Evolutionary conservation across 805 yeast genomes (phyloP).

Genomic region (Teunomyces aglyptinius): DNA sequence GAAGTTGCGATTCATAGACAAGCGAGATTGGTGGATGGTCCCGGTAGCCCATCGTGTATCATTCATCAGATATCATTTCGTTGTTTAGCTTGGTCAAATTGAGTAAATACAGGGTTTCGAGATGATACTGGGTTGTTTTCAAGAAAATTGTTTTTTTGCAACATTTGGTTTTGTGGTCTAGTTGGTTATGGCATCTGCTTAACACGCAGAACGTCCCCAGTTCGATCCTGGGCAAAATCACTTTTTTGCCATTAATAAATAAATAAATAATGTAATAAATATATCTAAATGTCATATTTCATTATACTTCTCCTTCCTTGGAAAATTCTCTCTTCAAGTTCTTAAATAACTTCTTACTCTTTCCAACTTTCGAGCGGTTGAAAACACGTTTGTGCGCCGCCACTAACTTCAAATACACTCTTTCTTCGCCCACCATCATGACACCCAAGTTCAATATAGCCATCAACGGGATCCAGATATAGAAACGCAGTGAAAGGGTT

Average conservation of each 20-base stretch:
- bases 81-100: too few species aligned
- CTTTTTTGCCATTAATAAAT: neutral
- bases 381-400: slow-evolving; percentile 33
- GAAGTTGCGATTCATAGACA: neutral
- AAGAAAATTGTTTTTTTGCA: neutral
- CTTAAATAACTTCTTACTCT: slow-evolving; percentile 35
- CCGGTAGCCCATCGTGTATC: too few species aligned
- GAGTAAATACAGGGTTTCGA: too few species aligned
- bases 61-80: too few species aligned
- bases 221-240: slow-evolving; percentile 99
- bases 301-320: slow-evolving; percentile 8
- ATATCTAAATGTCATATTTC: neutral
- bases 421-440: slow-evolving; percentile 46
- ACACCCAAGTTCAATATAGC: slow-evolving; percentile 50
- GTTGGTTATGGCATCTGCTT: slow-evolving; percentile 99
- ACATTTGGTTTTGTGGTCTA: slow-evolving; percentile 89
- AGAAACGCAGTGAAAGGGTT: slow-evolving; percentile 49
- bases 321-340: slow-evolving; percentile 16
- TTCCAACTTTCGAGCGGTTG: slow-evolving; percentile 15
- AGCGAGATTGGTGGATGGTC: too few species aligned
- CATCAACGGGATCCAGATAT: slow-evolving; percentile 45
- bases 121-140: too few species aligned
- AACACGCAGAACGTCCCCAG: slow-evolving; percentile 99
- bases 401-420: slow-evolving; percentile 43
- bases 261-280: neutral